Percentiles rank a stretch among this genome's conserved stretches.
These are phyloP conservation scores for Polychytrium aggregatum DNA, from an alignment of 192 early-diverging fungal genomes.

Conservation along the genomic window DNA sequence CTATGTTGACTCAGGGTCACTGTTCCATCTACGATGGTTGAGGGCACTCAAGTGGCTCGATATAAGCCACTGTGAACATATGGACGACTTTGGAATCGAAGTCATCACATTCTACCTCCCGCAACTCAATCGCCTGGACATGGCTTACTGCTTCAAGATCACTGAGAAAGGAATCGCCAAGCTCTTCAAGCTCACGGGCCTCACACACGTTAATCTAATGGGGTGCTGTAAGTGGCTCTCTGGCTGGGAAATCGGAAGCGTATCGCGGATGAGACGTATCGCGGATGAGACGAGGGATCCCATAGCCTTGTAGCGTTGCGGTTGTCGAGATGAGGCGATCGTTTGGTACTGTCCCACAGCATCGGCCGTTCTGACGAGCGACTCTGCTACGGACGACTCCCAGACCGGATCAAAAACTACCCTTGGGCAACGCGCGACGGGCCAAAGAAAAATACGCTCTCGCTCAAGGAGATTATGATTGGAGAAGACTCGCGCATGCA, in stretches of 20 bases:
- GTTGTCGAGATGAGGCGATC: neutral
- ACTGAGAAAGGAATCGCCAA: constrained; percentile 26
- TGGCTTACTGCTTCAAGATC: constrained; percentile 31
- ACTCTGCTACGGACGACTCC: too few relatives aligned
- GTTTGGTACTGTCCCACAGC: too few relatives aligned
- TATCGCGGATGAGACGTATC: too few relatives aligned
- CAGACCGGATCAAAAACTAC: constrained; percentile 33
- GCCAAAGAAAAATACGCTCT: constrained; percentile 6
- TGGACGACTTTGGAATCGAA: constrained; percentile 29
- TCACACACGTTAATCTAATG: constrained; percentile 25
- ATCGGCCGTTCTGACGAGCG: too few relatives aligned
- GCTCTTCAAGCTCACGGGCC: constrained; percentile 19
- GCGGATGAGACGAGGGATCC: too few relatives aligned
- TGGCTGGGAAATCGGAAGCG: too few relatives aligned
- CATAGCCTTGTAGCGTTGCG: neutral
- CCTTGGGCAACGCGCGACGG: constrained; percentile 29
- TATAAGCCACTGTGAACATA: constrained; percentile 26
- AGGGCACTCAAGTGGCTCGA: constrained; percentile 18
- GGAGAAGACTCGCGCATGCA: constrained; percentile 40
- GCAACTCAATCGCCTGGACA: constrained; percentile 26
- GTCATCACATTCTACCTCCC: constrained; percentile 19
- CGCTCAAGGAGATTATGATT: constrained; percentile 21
- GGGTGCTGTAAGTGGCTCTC: constrained; percentile 29
- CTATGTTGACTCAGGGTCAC: constrained; percentile 13
- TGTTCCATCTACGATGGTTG: constrained; percentile 16